Evolutionary conservation across 73 alveolate species (phyloP).

Genomic region (Paramecium biaurelia): DNA sequence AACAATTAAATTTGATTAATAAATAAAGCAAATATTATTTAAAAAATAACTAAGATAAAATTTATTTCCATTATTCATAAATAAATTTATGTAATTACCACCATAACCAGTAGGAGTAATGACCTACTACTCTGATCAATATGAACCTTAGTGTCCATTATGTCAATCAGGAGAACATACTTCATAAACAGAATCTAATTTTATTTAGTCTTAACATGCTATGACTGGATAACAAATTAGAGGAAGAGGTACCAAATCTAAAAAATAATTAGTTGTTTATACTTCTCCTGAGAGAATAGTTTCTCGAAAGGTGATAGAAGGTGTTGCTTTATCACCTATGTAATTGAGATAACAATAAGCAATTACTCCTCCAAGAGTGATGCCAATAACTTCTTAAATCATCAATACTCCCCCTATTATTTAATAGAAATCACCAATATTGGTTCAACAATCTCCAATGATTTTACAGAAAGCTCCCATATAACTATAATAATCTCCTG

Average conservation of each 20-base stretch:
- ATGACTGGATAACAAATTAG: not conserved
- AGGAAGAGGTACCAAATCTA: not conserved
- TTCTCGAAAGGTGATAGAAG: not conserved
- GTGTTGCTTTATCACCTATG: conserved; percentile 10
- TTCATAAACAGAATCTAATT: not conserved
- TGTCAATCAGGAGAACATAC: conserved; percentile 22
- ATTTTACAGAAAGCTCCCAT: not conserved
- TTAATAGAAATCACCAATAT: not conserved
- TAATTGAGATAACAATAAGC: not conserved
- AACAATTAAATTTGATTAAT: not conserved
- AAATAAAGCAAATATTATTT: not conserved
- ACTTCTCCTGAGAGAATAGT: conserved; percentile 20
- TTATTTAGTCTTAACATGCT: not conserved
- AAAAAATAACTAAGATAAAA: not conserved
- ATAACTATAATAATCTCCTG: not conserved
- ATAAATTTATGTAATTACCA: not conserved
- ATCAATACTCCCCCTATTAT: not conserved
- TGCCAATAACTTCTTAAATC: not conserved
- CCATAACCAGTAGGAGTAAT: not conserved
- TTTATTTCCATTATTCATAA: not conserved
- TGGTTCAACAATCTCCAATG: not conserved
- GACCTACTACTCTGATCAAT: not conserved
- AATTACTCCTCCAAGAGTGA: not conserved
- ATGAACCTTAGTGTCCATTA: not conserved
- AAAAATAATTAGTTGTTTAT: not conserved